Evolutionary conservation across 371 early-diverging fungal species (phyloP), one percentile per base, ranked within the genome.

Genomic region (Chytridium lagenaria): DNA sequence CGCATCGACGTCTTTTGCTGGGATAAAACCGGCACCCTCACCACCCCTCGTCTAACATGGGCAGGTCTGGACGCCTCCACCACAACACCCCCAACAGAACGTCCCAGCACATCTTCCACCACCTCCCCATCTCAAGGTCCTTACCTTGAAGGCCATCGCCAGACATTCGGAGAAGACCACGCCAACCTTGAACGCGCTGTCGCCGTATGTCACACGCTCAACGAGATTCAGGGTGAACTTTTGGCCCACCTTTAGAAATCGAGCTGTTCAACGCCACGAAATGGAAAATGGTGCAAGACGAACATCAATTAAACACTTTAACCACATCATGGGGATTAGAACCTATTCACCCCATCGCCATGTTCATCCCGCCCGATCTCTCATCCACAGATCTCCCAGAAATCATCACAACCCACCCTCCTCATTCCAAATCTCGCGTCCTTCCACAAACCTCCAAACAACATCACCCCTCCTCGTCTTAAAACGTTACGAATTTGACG

Each of bases 1-100:
- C 74, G 78, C 16, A 71, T 86, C 30, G 79, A 86, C 59, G 72
- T 77, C 15, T 82, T 84, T 16, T 79, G 88, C 57, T 89, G 89
- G 87, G 90, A 90, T 67, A 89, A 89, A 65, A 90, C 90, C 34
- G 89, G 89, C 10, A 89, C 90, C 22, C 72, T 89, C n/a, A 89
- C 89, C 16, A 61, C 68, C 1, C 57, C 78, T 10, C 33, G 59
- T 0, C 68, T 81, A 3, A 23, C 19, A 0, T 79, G 50, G 51
- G 55, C 74, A 1, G 79, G 79, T 28, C 55, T 77, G 3, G 77
- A 76, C 19, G 36, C 55, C 38, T 52, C 64, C n/a, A 38, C 30
- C 33, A n/a, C 68, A 19, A n/a, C n/a, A n/a, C n/a, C n/a, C n/a
- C n/a, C n/a, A n/a, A n/a, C n/a, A n/a, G n/a, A n/a, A n/a, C n/a